Conservation (phyloP, 75 land plant species). For the Pinus taeda region DNA sequence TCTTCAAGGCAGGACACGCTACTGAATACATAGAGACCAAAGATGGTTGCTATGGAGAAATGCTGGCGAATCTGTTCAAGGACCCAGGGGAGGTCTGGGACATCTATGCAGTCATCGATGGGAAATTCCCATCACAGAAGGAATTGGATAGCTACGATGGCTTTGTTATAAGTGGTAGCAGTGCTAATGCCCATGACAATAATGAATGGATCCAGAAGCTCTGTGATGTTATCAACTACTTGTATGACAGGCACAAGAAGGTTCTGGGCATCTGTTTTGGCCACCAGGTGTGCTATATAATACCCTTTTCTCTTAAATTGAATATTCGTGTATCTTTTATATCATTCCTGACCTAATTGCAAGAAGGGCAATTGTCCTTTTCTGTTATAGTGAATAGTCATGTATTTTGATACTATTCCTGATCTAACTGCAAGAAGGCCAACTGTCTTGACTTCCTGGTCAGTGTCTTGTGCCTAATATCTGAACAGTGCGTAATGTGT, state of each 20-base stretch:
- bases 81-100: slow-evolving; percentile 29
- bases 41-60: slow-evolving; percentile 22
- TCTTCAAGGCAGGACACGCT: slow-evolving; percentile 21
- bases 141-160: slow-evolving; percentile 21
- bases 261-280: slow-evolving; percentile 41
- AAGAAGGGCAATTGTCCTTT: background rate
- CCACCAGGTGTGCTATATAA: slow-evolving; percentile 28
- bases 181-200: slow-evolving; percentile 23
- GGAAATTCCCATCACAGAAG: slow-evolving; percentile 19
- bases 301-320: background rate
- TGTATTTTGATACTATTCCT: too few relatives aligned
- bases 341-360: background rate
- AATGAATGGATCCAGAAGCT: slow-evolving; percentile 27
- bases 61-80: slow-evolving; percentile 14
- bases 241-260: slow-evolving; percentile 18
- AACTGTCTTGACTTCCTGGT: too few relatives aligned
- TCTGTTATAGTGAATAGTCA: background rate
- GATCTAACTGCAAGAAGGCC: background rate
- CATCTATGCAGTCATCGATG: slow-evolving; percentile 21
- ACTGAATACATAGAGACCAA: slow-evolving; percentile 18
- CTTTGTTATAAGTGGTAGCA: slow-evolving; percentile 35
- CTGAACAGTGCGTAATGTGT: too few relatives aligned
- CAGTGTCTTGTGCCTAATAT: too few relatives aligned
- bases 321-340: too few relatives aligned
- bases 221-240: slow-evolving; percentile 14